A percentile compares a stretch with the other conserved stretches of the same genome.
phyloP scores from a whole-genome alignment of 1,284 basidiomycete genomes.

The Spongispora temasekensis region DNA sequence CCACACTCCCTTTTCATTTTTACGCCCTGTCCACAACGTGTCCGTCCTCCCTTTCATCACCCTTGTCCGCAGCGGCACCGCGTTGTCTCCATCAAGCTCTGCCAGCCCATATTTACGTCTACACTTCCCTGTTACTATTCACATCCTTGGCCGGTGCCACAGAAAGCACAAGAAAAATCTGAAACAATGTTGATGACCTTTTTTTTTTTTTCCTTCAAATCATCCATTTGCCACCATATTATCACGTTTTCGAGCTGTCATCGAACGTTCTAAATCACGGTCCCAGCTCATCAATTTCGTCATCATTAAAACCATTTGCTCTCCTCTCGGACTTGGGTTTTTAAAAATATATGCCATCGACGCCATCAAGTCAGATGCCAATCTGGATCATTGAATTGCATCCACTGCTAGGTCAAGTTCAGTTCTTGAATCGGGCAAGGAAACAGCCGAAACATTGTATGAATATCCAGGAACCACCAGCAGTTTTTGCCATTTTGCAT shows the following conservation, averaged over 20 bases:
- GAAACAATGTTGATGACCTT: conserved; percentile 10
- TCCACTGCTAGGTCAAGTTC: too few relatives aligned
- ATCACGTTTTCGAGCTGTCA: background rate
- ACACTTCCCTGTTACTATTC: conserved; percentile 15
- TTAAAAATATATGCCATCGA: too few relatives aligned
- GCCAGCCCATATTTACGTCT: conserved; percentile 22
- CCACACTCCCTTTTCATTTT: conserved; percentile 9
- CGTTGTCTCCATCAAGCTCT: conserved; percentile 20
- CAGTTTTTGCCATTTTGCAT: too few relatives aligned
- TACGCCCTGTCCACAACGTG: conserved; percentile 18
- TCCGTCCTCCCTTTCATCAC: conserved; percentile 12
- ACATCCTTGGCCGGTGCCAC: conserved; percentile 8
- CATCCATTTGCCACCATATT: background rate
- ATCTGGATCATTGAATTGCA: too few relatives aligned
- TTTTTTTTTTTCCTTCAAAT: conserved; percentile 2
- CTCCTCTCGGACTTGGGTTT: background rate
- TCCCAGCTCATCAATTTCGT: background rate
- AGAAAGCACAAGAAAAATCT: too few relatives aligned
- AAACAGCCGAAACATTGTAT: too few relatives aligned
- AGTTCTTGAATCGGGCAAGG: too few relatives aligned
- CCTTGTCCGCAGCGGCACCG: conserved; percentile 32
- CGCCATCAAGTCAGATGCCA: too few relatives aligned
- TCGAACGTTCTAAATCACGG: background rate
- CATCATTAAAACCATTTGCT: background rate
- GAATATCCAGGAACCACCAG: too few relatives aligned